Conservation (phyloP, 768 basidiomycete species). For the Tulasnella calospora region DNA sequence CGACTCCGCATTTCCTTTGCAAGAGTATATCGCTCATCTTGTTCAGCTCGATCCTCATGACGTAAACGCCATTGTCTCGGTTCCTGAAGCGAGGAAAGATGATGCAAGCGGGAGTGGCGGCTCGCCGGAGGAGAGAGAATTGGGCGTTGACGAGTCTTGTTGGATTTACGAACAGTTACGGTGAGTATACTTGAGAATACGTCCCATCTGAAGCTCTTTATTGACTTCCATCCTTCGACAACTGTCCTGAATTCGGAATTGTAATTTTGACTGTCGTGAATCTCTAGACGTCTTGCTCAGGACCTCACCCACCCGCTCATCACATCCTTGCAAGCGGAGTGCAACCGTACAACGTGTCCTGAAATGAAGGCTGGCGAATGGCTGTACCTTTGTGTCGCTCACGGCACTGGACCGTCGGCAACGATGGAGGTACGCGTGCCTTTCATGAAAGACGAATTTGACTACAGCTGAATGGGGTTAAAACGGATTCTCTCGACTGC, state of each 20-base stretch:
- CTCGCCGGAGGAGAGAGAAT: constrained; percentile 42
- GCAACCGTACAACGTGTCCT: constrained; percentile 79
- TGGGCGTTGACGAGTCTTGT: constrained; percentile 70
- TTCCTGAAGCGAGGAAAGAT: constrained; percentile 49
- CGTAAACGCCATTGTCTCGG: constrained; percentile 69
- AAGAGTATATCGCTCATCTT: constrained; percentile 88
- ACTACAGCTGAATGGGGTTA: background rate
- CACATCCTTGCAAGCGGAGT: constrained; percentile 79
- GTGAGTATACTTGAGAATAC: constrained; percentile 35
- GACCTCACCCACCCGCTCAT: constrained; percentile 83
- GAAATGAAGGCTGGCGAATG: constrained; percentile 99
- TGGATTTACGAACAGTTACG: constrained; percentile 74
- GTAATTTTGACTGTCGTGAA: background rate
- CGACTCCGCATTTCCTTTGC: constrained; percentile 89
- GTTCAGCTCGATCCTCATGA: constrained; percentile 85
- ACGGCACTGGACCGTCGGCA: constrained; percentile 66
- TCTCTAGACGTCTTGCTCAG: constrained; percentile 70
- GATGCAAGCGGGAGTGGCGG: constrained; percentile 26
- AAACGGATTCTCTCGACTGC: background rate
- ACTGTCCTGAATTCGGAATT: background rate
- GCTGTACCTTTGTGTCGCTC: constrained; percentile 93
- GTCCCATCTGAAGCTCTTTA: background rate
- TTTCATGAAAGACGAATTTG: background rate
- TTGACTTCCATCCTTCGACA: background rate
- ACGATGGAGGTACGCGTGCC: constrained; percentile 65